Evolutionary conservation across 1,284 basidiomycete species (phyloP).

Genomic region (Anthracocystis setariae): DNA sequence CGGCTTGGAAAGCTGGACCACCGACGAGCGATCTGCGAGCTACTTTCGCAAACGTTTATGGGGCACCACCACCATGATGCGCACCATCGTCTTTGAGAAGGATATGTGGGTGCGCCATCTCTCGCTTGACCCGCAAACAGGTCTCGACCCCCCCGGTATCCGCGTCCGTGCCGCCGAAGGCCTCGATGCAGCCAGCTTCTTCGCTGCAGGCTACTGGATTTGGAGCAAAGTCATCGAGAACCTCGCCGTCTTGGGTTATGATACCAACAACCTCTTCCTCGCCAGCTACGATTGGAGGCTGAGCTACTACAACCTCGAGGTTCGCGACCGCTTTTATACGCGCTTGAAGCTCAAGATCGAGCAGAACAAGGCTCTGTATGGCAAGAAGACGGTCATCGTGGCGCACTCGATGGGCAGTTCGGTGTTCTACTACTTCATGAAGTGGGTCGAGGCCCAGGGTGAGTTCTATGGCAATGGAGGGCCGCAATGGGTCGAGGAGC

Average conservation of each 20-base stretch:
- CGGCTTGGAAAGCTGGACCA: constrained; percentile 66
- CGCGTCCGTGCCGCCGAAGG: constrained; percentile 92
- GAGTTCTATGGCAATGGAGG: constrained; percentile 82
- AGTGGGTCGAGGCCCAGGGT: constrained; percentile 91
- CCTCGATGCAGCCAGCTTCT: constrained; percentile 79
- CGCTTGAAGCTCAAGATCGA: constrained; percentile 86
- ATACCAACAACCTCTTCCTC: constrained; percentile 63
- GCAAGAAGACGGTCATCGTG: constrained; percentile 84
- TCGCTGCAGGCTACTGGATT: constrained; percentile 88
- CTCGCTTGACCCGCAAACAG: constrained; percentile 86
- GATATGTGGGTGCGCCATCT: constrained; percentile 89
- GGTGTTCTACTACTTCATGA: constrained; percentile 69
- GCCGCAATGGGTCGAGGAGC: constrained; percentile 87
- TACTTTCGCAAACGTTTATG: constrained; percentile 65
- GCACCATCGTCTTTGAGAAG: constrained; percentile 84
- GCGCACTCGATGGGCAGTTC: constrained; percentile 75
- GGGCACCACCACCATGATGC: constrained; percentile 76
- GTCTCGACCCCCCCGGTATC: constrained; percentile 87
- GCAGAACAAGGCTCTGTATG: constrained; percentile 77
- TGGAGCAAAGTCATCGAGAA: constrained; percentile 85
- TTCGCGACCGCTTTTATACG: constrained; percentile 91
- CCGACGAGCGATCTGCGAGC: constrained; percentile 42
- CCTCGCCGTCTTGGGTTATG: constrained; percentile 73
- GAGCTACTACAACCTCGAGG: constrained; percentile 86
- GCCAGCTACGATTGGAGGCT: constrained; percentile 73